Evolutionary conservation across 306 rosid species (phyloP), one percentile per base, ranked within the genome.

Genomic region (Ormosia emarginata): DNA sequence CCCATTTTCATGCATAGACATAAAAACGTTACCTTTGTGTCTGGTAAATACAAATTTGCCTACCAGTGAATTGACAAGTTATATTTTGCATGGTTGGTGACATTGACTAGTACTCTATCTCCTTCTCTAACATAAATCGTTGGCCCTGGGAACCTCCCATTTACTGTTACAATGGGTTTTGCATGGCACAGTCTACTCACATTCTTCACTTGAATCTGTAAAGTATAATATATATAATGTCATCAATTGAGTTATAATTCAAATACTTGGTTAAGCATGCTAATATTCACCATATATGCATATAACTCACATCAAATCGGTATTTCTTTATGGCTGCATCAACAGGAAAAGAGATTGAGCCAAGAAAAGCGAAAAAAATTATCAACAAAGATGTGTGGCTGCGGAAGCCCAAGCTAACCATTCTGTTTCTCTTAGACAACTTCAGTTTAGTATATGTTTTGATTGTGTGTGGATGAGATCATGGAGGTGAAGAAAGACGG

Each of bases 11-110:
- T 77, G 58, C 3, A 32, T 15, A 29, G 7, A 13, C 3, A 55
- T 13, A 33, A 36, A 46, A 59, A 36, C 0, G 7, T 61, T 64
- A 59, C 12, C 3, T 83, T 24, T 29, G 3, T 30, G 2, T 46
- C 34, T 53, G 41, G 9, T 72, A 53, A 83, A 49, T 8, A 24
- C 14, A 78, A 43, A 50, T 53, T 72, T 68, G 17, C 85, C 55
- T 88, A 91, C 95, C 94, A 91, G 84, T 93, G 97, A 83, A 93
- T 91, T 32, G 97, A 91, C 86, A 90, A 79, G 88, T 93, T 93
- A 56, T 93, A 93, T 59, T 87, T 83, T 13, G 89, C 97, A 86
- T 86, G 96, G 87, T 93, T 93, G 84, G 94, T 90, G 49, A 93
- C 96, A 82, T 93, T 91, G 85, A 93, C 46, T 30, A 41, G 87